These are phyloP conservation scores for Euryodendron excelsum DNA, from an alignment of 148 eudicot species.

Conservation along the genomic window DNA sequence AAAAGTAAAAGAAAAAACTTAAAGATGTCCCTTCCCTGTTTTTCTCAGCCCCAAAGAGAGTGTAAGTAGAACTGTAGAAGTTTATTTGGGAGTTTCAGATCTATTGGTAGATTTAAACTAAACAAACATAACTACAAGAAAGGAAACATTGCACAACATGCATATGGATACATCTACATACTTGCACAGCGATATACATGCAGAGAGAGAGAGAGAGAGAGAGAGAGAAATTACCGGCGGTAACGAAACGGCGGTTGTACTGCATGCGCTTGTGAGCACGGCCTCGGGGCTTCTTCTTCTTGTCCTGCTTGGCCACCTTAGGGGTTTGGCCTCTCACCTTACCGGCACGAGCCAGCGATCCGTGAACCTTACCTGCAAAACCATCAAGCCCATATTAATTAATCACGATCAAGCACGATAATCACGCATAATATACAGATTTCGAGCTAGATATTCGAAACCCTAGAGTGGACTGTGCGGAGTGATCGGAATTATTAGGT, in stretches of 20 bases:
- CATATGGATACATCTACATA: background rate
- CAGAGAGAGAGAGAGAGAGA: background rate
- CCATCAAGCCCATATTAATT: background rate
- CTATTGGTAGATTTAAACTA: background rate
- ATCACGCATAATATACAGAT: background rate
- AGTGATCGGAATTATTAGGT: background rate
- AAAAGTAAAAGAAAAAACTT: background rate
- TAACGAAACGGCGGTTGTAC: conserved; percentile 88
- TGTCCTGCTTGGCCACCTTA: conserved; percentile 85
- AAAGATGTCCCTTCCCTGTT: background rate
- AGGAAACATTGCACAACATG: background rate
- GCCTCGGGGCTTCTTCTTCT: conserved; percentile 96
- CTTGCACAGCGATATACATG: background rate
- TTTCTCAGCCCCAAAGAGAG: background rate
- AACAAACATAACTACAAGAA: background rate
- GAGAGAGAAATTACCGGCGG: conserved; percentile 54
- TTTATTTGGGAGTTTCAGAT: background rate
- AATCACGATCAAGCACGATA: background rate
- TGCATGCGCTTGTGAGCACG: conserved; percentile 92
- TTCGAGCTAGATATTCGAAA: background rate
- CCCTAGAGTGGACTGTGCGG: background rate
- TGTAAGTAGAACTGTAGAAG: background rate
- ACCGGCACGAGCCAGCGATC: conserved; percentile 95
- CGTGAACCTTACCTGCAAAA: conserved; percentile 81
- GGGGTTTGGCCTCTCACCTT: conserved; percentile 96